Evolutionary conservation across 805 yeast genomes (phyloP), one percentile per base, ranked within the genome.

Genomic region (Diddensiella transvaalensis): DNA sequence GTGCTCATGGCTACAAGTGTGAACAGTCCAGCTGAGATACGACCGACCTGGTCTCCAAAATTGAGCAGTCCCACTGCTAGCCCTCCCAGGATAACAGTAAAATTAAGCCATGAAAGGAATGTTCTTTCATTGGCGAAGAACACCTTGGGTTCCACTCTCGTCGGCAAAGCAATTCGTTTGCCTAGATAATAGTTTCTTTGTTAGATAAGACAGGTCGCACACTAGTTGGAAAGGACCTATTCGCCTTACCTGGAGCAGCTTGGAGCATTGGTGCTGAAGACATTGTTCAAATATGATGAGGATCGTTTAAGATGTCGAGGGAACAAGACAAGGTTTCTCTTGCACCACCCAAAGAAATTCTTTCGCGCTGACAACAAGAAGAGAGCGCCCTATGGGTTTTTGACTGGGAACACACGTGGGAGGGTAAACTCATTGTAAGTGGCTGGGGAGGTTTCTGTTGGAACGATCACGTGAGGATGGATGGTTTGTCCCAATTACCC

Each of bases 91-190:
- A 95, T 87, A 51, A 93, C 97, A n/a, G 99, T 93, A 76, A 93
- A 93, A 70, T 95, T 95, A 62, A 93, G 79, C 99, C 99, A 93
- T 42, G 98, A 91, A 51, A 93, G 77, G 65, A 93, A 93, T 1
- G 99, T 93, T 75, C 99, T 87, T 72, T 93, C 99, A 66, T 93
- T 93, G 64, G 99, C 99, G 64, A 93, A 93, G 73, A 95, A 93
- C 22, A 93, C 99, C 70, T 93, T 93, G 57, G 99, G 99, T 71
- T 93, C 99, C 19, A 93, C 97, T 55, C 99, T 79, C 17, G 97
- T 95, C 42, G 99, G 99, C 48, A 93, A 76, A 3, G 99, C 98
- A 58, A 93, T 93, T 72, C 98, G 84, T 71, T 93, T 93, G 51
- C 84, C 83, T 57, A 32, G 19, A 23, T 17, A 43, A 19, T 8